These are phyloP conservation scores for Paecilomyces formosus DNA, from an alignment of 2,329 filamentous ascomycete genomes.

Conservation along the genomic window DNA sequence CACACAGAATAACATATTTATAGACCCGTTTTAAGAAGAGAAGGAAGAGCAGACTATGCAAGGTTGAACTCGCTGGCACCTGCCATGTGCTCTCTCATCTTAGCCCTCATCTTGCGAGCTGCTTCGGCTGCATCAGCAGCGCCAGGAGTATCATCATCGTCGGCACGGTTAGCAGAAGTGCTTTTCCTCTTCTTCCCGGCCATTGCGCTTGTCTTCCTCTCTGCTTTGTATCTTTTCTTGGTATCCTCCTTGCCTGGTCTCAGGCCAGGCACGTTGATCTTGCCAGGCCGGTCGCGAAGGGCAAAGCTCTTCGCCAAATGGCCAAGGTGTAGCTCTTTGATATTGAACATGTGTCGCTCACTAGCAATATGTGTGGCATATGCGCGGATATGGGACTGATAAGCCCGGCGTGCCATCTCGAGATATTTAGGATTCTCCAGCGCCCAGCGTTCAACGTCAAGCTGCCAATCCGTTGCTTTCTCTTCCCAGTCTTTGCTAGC, in stretches of 20 bases:
- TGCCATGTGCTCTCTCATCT: conserved; percentile 44
- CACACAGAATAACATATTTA: neutral
- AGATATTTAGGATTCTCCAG: conserved; percentile 60
- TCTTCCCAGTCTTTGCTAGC: conserved; percentile 54
- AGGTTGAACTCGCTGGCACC: conserved; percentile 54
- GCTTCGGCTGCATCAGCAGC: conserved; percentile 37
- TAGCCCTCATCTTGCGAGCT: conserved; percentile 46
- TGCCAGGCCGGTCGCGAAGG: conserved; percentile 77
- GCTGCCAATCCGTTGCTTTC: conserved; percentile 59
- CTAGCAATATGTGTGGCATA: conserved; percentile 89
- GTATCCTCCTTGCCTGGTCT: conserved; percentile 41
- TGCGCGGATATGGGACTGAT: conserved; percentile 84
- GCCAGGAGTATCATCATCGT: conserved; percentile 18
- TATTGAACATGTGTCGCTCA: conserved; percentile 83
- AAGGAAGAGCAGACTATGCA: conserved; percentile 31
- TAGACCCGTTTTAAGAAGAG: conserved; percentile 15
- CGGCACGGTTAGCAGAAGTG: conserved; percentile 11
- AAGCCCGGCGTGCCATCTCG: conserved; percentile 75
- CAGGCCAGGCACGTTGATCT: conserved; percentile 55
- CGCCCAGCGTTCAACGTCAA: conserved; percentile 60
- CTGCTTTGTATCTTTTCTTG: conserved; percentile 41
- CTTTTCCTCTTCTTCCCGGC: conserved; percentile 30
- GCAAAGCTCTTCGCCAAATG: conserved; percentile 93
- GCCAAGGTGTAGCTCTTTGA: conserved; percentile 81
- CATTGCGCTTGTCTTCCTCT: conserved; percentile 22